Conservation (phyloP, 352 stramenopile genomes). For the Phytophthora cactorum region DNA sequence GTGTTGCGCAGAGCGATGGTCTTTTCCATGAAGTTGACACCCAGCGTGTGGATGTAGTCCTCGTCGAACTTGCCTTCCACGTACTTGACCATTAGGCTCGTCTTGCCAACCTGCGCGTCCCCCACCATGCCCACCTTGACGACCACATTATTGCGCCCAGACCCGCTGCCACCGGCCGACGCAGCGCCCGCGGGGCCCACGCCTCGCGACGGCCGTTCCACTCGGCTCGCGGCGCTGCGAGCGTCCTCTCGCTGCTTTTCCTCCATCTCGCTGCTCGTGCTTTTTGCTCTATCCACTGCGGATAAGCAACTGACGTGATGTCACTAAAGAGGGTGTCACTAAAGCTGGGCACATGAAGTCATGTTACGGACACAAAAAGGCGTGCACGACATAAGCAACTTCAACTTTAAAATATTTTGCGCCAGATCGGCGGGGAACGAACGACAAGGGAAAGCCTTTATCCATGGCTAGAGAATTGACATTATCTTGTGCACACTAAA, state of each 20-base stretch:
- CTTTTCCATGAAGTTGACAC: constrained; percentile 97
- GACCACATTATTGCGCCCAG: constrained; percentile 87
- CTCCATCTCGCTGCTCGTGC: constrained; percentile 35
- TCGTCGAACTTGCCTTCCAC: constrained; percentile 96
- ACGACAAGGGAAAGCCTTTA: no score
- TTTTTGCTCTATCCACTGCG: background rate
- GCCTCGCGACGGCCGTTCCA: constrained; percentile 39
- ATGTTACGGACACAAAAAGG: background rate
- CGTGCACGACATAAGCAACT: background rate
- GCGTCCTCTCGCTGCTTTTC: constrained; percentile 36
- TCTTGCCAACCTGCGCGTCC: constrained; percentile 95
- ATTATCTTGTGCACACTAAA: no score
- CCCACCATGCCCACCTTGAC: constrained; percentile 95
- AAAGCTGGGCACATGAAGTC: background rate
- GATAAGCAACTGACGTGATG: constrained; percentile 10
- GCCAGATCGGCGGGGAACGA: no score
- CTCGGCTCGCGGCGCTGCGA: constrained; percentile 13
- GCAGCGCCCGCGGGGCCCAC: constrained; percentile 31
- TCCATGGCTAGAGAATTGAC: no score
- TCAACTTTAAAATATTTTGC: background rate
- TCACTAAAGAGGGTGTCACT: constrained; percentile 6
- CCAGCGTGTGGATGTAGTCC: constrained; percentile 96
- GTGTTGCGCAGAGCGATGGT: constrained; percentile 94
- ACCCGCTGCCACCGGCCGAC: constrained; percentile 33
- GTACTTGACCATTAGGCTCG: constrained; percentile 97